phyloP scores from a whole-genome alignment of 1,284 basidiomycete genomes.

The Trametes versicolor region DNA sequence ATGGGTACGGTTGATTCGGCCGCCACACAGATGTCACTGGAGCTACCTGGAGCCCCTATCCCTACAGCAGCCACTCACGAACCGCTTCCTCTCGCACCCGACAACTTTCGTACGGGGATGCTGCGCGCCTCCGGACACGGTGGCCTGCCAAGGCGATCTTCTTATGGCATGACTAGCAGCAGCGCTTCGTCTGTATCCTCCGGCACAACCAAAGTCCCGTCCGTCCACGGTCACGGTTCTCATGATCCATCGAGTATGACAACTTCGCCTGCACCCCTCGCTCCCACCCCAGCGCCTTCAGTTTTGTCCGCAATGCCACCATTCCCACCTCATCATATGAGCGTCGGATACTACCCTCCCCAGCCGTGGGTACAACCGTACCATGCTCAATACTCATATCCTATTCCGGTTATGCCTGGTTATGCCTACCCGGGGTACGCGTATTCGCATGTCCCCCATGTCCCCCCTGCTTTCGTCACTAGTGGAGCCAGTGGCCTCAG shows the following conservation, averaged over 20 bases:
- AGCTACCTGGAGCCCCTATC: background rate
- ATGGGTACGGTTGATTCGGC: background rate
- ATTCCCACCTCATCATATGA: constrained; percentile 48
- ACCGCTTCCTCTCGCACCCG: background rate
- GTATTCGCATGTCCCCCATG: constrained; percentile 40
- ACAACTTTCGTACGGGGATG: background rate
- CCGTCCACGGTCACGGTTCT: constrained; percentile 9
- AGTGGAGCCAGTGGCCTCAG: background rate
- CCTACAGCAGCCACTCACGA: no score
- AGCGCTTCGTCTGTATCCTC: constrained; percentile 33
- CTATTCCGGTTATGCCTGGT: constrained; percentile 57
- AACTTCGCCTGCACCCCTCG: constrained; percentile 26
- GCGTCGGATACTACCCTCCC: constrained; percentile 58
- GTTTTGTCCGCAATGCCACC: background rate
- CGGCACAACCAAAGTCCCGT: constrained; percentile 32
- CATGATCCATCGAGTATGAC: constrained; percentile 19
- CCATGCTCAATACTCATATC: constrained; percentile 59
- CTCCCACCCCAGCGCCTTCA: constrained; percentile 24
- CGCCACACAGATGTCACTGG: background rate
- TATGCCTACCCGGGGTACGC: constrained; percentile 55
- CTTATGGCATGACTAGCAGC: background rate
- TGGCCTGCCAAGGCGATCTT: background rate
- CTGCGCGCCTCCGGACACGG: background rate
- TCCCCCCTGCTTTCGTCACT: constrained; percentile 2
- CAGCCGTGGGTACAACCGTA: constrained; percentile 66